Percentiles rank a stretch among this genome's conserved stretches.
Conservation (phyloP, 805 yeast genomes). For the Wickerhamomyces xylosicus region DNA sequence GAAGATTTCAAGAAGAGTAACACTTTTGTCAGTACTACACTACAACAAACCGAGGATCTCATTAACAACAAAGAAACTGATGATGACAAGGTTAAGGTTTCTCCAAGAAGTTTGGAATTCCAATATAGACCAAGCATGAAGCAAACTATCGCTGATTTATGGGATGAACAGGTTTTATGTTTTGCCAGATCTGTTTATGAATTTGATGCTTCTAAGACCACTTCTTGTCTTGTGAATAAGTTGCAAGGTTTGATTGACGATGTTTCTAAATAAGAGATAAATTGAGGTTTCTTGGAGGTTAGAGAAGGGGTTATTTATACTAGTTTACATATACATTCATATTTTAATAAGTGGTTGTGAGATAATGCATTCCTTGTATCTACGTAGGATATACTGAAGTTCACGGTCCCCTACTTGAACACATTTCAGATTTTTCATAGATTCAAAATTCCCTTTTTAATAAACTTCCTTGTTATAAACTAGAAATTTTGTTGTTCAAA, state of each 20-base stretch:
- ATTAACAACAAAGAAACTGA: constrained; percentile 30
- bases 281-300: no score
- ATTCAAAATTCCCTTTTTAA: no score
- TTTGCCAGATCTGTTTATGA: constrained; percentile 56
- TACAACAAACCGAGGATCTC: constrained; percentile 37
- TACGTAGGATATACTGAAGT: no score
- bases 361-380: no score
- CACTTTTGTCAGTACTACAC: constrained; percentile 32
- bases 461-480: no score
- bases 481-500: no score
- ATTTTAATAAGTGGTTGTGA: no score
- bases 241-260: constrained; percentile 2
- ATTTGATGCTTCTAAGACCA: constrained; percentile 34
- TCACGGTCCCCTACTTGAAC: no score
- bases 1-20: constrained; percentile 42
- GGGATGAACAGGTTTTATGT: constrained; percentile 65
- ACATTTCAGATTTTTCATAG: no score
- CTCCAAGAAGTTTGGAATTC: constrained; percentile 32
- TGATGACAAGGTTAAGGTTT: not conserved
- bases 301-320: not conserved
- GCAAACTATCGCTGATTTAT: constrained; percentile 65
- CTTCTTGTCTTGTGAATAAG: constrained; percentile 5
- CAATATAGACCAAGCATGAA: constrained; percentile 34
- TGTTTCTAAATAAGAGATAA: not conserved
- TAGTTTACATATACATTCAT: not conserved